Conservation (phyloP, 257 asterid genomes). For the Ligustrum vulgare region DNA sequence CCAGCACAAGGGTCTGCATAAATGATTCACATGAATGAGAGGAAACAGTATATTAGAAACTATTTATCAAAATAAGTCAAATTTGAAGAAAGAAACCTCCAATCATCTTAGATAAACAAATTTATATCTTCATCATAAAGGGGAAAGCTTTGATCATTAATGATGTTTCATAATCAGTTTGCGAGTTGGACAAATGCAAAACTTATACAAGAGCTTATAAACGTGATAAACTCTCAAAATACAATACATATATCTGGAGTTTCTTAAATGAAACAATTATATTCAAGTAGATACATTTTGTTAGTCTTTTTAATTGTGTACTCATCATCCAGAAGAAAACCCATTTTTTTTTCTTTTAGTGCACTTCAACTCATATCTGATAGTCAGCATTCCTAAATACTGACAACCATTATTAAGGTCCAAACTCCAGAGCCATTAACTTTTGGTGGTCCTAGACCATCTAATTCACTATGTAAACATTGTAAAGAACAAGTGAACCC, state of each 20-base stretch:
- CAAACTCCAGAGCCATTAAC: slow-evolving; percentile 3
- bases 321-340: neutral
- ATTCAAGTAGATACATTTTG: neutral
- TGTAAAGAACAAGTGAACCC: neutral
- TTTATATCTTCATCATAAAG: slow-evolving; percentile 1
- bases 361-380: neutral
- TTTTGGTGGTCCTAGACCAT: slow-evolving; percentile 18
- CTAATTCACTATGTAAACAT: slow-evolving; percentile 1
- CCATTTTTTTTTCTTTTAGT: neutral
- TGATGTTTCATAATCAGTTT: neutral
- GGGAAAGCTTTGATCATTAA: neutral
- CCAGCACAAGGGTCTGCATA: slow-evolving; percentile 81
- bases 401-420: slow-evolving; percentile 7
- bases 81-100: neutral
- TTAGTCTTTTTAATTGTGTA: neutral
- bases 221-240: slow-evolving; percentile 13
- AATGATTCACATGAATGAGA: slow-evolving; percentile 11
- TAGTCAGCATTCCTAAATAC: slow-evolving; percentile 3
- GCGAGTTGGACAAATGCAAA: neutral
- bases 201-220: slow-evolving; percentile 9
- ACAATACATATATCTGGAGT: neutral
- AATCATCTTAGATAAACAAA: neutral
- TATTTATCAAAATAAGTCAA: slow-evolving; percentile 5
- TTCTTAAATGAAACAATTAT: neutral
- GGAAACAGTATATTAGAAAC: neutral